Percentiles rank a stretch among this genome's conserved stretches.
Evolutionary conservation across 192 early-diverging fungal genomes (phyloP).

Genomic region (Geranomyces michiganensis): DNA sequence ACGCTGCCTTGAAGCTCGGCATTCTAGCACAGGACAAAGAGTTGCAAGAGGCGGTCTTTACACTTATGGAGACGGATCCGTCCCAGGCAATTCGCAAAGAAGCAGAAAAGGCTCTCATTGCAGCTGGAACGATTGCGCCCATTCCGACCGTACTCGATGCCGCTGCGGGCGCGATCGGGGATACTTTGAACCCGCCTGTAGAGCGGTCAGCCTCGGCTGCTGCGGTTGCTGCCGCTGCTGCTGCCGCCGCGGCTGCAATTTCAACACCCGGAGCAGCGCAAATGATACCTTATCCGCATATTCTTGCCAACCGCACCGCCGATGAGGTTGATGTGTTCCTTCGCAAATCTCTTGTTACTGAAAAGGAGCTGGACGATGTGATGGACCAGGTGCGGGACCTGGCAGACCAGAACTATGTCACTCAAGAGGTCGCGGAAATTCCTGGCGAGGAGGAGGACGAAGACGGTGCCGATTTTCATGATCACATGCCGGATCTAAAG

Average conservation of each 20-base stretch:
- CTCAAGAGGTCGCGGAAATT: slow-evolving; percentile 44
- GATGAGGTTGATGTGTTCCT: slow-evolving; percentile 49
- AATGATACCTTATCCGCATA: slow-evolving; percentile 31
- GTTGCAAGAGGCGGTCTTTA: slow-evolving; percentile 44
- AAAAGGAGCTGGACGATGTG: slow-evolving; percentile 46
- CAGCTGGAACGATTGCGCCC: slow-evolving; percentile 33
- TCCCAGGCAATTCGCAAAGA: slow-evolving; percentile 45
- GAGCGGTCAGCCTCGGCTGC: not conserved
- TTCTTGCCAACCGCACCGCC: slow-evolving; percentile 28
- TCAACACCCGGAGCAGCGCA: slow-evolving; percentile 1
- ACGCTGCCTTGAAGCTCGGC: slow-evolving; percentile 38
- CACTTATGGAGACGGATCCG: slow-evolving; percentile 43
- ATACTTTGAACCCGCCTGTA: not conserved
- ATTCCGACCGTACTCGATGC: not conserved
- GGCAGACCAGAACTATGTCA: slow-evolving; percentile 41
- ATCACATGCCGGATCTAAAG: slow-evolving; percentile 27
- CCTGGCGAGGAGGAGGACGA: slow-evolving; percentile 8
- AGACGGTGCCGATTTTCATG: not conserved
- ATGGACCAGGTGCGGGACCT: slow-evolving; percentile 51
- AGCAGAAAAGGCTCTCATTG: slow-evolving; percentile 44
- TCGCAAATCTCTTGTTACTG: slow-evolving; percentile 40
- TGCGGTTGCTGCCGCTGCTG: not conserved
- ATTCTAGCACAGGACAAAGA: slow-evolving; percentile 34
- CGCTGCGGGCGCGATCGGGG: not conserved
- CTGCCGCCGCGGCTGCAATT: not conserved